These are phyloP conservation scores for Nannizzia gypsea DNA, from an alignment of 2,329 filamentous ascomycete species.

Conservation along the genomic window DNA sequence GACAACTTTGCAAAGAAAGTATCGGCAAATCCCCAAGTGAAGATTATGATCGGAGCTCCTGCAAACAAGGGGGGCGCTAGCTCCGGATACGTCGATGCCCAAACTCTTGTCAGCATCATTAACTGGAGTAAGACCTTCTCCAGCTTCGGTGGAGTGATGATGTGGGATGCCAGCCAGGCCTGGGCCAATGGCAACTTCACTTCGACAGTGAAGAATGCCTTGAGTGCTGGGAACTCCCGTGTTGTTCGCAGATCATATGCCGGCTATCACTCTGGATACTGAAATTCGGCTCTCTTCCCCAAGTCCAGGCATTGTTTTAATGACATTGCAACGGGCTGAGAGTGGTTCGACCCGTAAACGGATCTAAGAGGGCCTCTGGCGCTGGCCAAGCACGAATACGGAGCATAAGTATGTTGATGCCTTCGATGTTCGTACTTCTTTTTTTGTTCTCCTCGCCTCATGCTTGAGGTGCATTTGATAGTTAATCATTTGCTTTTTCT, in stretches of 20 bases:
- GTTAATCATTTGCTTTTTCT: no score
- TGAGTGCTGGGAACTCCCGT: conserved; percentile 16
- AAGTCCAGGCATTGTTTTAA: background rate
- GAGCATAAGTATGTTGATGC: background rate
- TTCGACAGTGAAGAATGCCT: conserved; percentile 30
- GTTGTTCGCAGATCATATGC: background rate
- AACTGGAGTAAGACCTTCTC: conserved; percentile 43
- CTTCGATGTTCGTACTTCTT: background rate
- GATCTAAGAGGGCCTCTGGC: no score
- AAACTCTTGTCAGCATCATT: conserved; percentile 41
- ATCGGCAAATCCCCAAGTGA: conserved; percentile 48
- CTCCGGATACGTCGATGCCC: conserved; percentile 43
- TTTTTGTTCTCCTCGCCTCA: background rate
- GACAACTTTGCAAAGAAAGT: conserved; percentile 51
- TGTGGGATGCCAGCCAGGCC: conserved; percentile 56
- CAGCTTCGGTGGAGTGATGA: conserved; percentile 57
- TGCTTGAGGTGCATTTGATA: no score
- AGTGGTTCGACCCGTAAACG: no score
- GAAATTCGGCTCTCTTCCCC: background rate
- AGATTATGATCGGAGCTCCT: conserved; percentile 51
- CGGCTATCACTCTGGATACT: background rate
- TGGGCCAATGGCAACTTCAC: conserved; percentile 49
- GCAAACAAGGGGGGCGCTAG: conserved; percentile 43
- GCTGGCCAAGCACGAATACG: background rate
- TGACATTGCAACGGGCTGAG: background rate